These are phyloP conservation scores for Leccinum pachyderme DNA, from an alignment of 1,284 basidiomycete species.

Conservation along the genomic window DNA sequence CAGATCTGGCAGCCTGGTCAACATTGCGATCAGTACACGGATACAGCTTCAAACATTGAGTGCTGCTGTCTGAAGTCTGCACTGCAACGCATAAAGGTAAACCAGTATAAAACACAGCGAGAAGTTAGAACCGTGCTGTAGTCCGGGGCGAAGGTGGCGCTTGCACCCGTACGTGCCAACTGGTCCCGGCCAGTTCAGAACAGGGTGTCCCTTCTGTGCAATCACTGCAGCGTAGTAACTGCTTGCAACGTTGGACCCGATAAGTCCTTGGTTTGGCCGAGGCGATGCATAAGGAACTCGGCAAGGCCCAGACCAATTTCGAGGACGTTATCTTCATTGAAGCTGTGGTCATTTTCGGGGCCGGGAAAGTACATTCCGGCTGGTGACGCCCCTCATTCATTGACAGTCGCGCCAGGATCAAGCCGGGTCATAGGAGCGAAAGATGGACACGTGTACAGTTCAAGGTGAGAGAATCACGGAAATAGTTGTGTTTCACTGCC, in stretches of 20 bases:
- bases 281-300: neutral
- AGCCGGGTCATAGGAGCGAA: neutral
- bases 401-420: conserved; percentile 3
- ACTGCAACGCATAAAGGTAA: neutral
- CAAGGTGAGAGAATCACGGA: conserved; percentile 1
- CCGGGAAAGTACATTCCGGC: neutral
- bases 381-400: neutral
- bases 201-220: neutral
- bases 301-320: neutral
- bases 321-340: neutral
- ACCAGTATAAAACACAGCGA: neutral
- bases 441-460: conserved; percentile 1
- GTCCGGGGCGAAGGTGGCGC: neutral
- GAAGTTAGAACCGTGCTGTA: no score
- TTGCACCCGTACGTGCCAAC: conserved; percentile 1
- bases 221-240: neutral
- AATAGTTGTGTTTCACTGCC: conserved; percentile 1
- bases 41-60: neutral
- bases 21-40: neutral
- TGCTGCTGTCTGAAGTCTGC: neutral
- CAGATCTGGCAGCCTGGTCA: neutral
- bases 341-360: neutral
- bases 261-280: neutral
- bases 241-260: neutral
- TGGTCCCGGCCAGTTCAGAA: neutral